These are phyloP conservation scores for Coemansia sp. DNA, from an alignment of 192 early-diverging fungal genomes.

Conservation along the genomic window DNA sequence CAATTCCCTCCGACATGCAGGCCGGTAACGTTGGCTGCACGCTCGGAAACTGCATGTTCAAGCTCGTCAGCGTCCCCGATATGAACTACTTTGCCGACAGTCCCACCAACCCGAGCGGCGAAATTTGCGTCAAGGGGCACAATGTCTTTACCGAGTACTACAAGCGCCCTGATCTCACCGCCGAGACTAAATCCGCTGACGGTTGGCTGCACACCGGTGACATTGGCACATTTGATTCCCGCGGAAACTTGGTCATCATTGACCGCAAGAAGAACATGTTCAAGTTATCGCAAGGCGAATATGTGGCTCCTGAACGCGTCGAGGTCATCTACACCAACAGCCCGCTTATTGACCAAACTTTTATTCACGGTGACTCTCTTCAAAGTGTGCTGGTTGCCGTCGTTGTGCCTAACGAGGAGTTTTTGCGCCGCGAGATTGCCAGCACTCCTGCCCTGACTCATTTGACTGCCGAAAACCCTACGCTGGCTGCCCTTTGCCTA, in stretches of 20 bases:
- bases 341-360: slow-evolving; percentile 63
- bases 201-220: slow-evolving; percentile 85
- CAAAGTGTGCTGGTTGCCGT: slow-evolving; percentile 72
- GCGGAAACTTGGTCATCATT: slow-evolving; percentile 68
- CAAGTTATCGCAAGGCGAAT: slow-evolving; percentile 73
- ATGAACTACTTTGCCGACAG: slow-evolving; percentile 62
- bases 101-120: slow-evolving; percentile 60
- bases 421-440: slow-evolving; percentile 43
- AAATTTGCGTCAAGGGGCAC: slow-evolving; percentile 76
- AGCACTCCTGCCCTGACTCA: slow-evolving; percentile 25
- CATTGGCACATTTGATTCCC: slow-evolving; percentile 66
- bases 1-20: slow-evolving; percentile 53
- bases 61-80: slow-evolving; percentile 75
- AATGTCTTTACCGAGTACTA: slow-evolving; percentile 73
- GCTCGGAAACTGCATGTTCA: slow-evolving; percentile 66
- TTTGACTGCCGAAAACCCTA: slow-evolving; percentile 15
- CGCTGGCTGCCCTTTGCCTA: slow-evolving; percentile 56
- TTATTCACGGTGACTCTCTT: slow-evolving; percentile 78
- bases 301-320: slow-evolving; percentile 81
- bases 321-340: slow-evolving; percentile 60
- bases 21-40: slow-evolving; percentile 72
- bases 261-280: slow-evolving; percentile 84
- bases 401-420: slow-evolving; percentile 67
- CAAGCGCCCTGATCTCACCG: slow-evolving; percentile 74
- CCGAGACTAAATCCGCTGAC: slow-evolving; percentile 66